These are phyloP conservation scores for Turnera subulata DNA, from an alignment of 345 rosid species.

Conservation along the genomic window DNA sequence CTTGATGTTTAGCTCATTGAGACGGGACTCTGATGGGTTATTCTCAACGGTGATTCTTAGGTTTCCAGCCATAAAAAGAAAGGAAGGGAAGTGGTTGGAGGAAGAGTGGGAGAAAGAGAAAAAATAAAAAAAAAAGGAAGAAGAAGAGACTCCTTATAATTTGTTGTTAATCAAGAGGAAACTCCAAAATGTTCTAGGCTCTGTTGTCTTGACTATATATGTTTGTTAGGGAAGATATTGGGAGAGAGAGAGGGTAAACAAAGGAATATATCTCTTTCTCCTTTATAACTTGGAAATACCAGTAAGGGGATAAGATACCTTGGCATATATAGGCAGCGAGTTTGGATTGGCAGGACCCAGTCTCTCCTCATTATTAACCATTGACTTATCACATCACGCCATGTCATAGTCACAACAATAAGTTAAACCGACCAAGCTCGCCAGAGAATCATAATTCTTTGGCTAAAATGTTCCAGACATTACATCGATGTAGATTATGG, in stretches of 20 bases:
- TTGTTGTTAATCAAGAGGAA: background rate
- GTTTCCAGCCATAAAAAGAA: slow-evolving; percentile 34
- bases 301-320: slow-evolving; percentile 13
- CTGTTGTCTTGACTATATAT: background rate
- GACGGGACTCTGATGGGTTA: slow-evolving; percentile 62
- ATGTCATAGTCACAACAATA: slow-evolving; percentile 4
- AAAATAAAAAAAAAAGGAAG: background rate
- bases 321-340: background rate
- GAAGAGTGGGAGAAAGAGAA: background rate
- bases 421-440: slow-evolving; percentile 8
- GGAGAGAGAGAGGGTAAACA: too few relatives aligned
- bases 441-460: too few relatives aligned
- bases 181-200: background rate
- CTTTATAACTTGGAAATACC: background rate
- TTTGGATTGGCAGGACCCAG: slow-evolving; percentile 2
- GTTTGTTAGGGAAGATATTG: background rate
- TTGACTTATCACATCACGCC: slow-evolving; percentile 20
- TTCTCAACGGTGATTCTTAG: slow-evolving; percentile 59
- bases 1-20: slow-evolving; percentile 73
- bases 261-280: background rate
- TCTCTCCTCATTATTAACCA: slow-evolving; percentile 6
- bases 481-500: too few relatives aligned
- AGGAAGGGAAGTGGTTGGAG: too few relatives aligned
- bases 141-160: too few relatives aligned
- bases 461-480: too few relatives aligned